A percentile compares a stretch with the other conserved stretches of the same genome.
These are phyloP conservation scores for Coriolopsis trogii DNA, from an alignment of 1,284 basidiomycete species.

Conservation along the genomic window DNA sequence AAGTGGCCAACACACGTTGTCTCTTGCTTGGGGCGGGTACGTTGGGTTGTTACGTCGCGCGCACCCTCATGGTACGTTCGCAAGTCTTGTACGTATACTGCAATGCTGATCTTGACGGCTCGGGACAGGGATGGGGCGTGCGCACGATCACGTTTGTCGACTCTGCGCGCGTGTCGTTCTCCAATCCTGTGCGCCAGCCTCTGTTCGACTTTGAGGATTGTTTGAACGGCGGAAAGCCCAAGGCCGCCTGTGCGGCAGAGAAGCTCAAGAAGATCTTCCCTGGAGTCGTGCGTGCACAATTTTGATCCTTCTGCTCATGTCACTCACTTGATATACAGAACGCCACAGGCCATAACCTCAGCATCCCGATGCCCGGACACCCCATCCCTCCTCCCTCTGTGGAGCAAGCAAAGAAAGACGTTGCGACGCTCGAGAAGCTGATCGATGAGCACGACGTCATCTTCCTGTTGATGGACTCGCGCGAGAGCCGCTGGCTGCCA, in stretches of 20 bases:
- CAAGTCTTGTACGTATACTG: no score
- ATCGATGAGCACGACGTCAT: conserved; percentile 87
- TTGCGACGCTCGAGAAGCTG: conserved; percentile 75
- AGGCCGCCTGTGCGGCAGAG: conserved; percentile 92
- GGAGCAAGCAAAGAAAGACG: conserved; percentile 65
- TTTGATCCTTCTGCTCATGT: background rate
- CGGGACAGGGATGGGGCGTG: conserved; percentile 89
- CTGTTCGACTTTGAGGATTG: conserved; percentile 96
- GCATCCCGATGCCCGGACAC: conserved; percentile 98
- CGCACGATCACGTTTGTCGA: conserved; percentile 93
- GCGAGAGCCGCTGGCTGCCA: conserved; percentile 95
- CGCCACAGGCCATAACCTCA: conserved; percentile 73
- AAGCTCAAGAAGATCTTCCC: conserved; percentile 89
- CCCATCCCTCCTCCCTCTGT: conserved; percentile 70
- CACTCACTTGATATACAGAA: conserved; percentile 56
- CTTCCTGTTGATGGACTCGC: conserved; percentile 96
- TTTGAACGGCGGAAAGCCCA: conserved; percentile 90
- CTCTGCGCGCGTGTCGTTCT: conserved; percentile 90
- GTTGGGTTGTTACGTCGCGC: conserved; percentile 93
- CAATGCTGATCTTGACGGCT: background rate
- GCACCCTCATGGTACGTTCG: conserved; percentile 78
- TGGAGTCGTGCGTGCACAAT: conserved; percentile 68
- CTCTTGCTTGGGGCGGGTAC: conserved; percentile 94
- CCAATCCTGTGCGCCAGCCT: conserved; percentile 96
- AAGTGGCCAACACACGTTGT: conserved; percentile 79